A percentile compares a stretch with the other conserved stretches of the same genome.
These are phyloP conservation scores for Hypericum perforatum DNA, from an alignment of 345 rosid species.

Conservation along the genomic window DNA sequence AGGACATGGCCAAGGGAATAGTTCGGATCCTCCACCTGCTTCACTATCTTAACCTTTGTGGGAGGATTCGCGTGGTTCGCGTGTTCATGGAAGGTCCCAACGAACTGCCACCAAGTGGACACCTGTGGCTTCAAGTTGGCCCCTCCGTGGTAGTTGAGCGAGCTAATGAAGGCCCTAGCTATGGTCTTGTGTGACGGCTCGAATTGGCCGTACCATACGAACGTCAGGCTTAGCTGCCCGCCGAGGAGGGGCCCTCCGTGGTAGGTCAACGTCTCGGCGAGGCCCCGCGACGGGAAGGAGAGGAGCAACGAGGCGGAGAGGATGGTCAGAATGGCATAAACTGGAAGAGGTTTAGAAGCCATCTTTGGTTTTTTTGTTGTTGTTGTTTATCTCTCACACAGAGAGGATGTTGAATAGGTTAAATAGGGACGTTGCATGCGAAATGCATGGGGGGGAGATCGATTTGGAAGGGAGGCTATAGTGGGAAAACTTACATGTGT, in stretches of 20 bases:
- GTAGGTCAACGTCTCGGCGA: constrained; percentile 2
- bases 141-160: constrained; percentile 13
- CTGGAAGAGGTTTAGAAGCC: constrained; percentile 11
- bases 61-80: not conserved
- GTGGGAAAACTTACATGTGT: no score
- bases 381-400: no score
- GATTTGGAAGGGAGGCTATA: no score
- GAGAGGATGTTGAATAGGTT: no score
- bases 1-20: constrained; percentile 37
- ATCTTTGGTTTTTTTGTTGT: not conserved
- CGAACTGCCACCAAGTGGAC: constrained; percentile 25
- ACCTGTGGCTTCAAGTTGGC: constrained; percentile 19
- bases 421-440: no score
- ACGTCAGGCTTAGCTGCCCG: constrained; percentile 16
- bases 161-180: constrained; percentile 17
- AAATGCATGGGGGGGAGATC: no score
- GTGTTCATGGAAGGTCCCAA: constrained; percentile 37
- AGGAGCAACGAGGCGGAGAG: constrained; percentile 2
- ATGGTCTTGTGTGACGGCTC: constrained; percentile 18
- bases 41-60: constrained; percentile 28
- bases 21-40: constrained; percentile 22
- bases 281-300: constrained; percentile 7
- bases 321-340: not conserved
- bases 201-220: constrained; percentile 29
- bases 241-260: constrained; percentile 27